Evolutionary conservation across 257 asterid species (phyloP), one percentile per base, ranked within the genome.

Genomic region (Voacanga thouarsii): DNA sequence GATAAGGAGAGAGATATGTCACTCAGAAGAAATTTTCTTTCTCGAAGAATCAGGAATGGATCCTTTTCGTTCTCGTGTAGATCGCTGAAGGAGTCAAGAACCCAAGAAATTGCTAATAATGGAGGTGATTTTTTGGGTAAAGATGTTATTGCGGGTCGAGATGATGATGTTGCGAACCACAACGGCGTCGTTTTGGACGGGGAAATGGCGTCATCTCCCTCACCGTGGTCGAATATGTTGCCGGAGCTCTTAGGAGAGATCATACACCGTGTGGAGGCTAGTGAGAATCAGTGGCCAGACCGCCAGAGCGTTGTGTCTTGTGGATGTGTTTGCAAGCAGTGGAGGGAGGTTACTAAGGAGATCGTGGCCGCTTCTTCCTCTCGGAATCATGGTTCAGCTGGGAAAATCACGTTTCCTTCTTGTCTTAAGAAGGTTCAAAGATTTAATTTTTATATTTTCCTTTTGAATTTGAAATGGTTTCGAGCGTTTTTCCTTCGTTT

Each of bases 311-410:
- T 95, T 77, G 99, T 95, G 84, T 90, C 89, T 0, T 91, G 90
- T 76, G 99, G 94, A 71, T 91, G 99, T 83, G 98, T 95, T 68
- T 95, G 99, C 81, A 88, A 88, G 89, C 89, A 88, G 61, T 95
- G 99, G 99, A 90, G 99, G 69, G 93, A 84, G 73, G 92, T 90
- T 63, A 90, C 99, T 12, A 82, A 81, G 37, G 97, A 93, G 45
- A 89, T 88, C 44, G 98, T 94, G 74, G 69, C 89, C 86, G 71
- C 89, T 86, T 39, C 86, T 14, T 47, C 57, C n/a, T 74, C 83
- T 16, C 44, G 61, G 43, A 78, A 75, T 45, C 74, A 72, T 65
- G 49, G 53, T 37, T 24, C 30, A 12, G 73, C 90, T 59, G 96
- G 93, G 9, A 89, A 77, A 77, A 93, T 95, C 66, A 95, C 98